phyloP scores from a whole-genome alignment of 805 yeast species.

The Babjeviella inositovora region DNA sequence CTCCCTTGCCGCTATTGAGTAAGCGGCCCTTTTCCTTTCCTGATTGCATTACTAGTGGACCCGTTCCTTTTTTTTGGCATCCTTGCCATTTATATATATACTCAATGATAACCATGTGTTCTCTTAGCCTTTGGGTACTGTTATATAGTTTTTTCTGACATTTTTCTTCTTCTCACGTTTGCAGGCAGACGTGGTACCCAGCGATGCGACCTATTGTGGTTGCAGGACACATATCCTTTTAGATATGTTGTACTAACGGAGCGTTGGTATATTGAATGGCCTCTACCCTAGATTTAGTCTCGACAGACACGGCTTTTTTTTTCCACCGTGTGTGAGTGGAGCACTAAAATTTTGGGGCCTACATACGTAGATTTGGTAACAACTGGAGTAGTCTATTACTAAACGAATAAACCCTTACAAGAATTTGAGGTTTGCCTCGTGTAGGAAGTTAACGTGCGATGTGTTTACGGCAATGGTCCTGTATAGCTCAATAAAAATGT shows the following conservation, averaged over 20 bases:
- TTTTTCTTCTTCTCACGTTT: not conserved
- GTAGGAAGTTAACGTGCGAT: no score
- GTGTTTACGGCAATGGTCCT: no score
- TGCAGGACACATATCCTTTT: slow-evolving; percentile 27
- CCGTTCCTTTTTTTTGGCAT: slow-evolving; percentile 1
- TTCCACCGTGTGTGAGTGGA: no score
- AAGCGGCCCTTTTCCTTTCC: slow-evolving; percentile 2
- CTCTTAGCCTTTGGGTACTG: slow-evolving; percentile 1
- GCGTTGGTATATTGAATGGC: slow-evolving; percentile 35
- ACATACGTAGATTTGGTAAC: no score
- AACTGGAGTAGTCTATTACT: no score
- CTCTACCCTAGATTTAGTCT: no score
- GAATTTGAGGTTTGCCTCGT: no score
- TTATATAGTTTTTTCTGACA: not conserved
- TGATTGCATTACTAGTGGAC: slow-evolving; percentile 4
- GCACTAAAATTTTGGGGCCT: no score
- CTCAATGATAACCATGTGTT: slow-evolving; percentile 1
- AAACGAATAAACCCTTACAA: no score
- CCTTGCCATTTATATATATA: slow-evolving; percentile 1
- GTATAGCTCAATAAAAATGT: no score
- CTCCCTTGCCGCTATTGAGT: slow-evolving; percentile 45
- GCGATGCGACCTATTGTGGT: slow-evolving; percentile 34
- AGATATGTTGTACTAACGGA: slow-evolving; percentile 35
- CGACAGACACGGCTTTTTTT: no score
- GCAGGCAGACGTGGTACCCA: no score